Evolutionary conservation across 1,284 basidiomycete genomes (phyloP).

Genomic region (Ceratobasidium sp.): DNA sequence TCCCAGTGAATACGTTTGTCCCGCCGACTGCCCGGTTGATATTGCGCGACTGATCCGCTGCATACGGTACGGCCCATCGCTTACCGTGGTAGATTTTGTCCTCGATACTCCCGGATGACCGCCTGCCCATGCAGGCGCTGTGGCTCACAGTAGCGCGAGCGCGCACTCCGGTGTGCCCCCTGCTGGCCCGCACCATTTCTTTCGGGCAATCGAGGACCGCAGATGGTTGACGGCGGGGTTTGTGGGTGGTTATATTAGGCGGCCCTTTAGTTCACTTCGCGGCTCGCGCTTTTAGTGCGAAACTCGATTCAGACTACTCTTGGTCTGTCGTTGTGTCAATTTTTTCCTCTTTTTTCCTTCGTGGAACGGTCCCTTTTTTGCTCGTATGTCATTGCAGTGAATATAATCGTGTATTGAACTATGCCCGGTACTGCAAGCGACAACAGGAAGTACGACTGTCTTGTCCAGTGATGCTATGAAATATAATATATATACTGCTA

Average conservation of each 20-base stretch:
- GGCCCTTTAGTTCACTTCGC: conserved; percentile 68
- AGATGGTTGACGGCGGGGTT: not conserved
- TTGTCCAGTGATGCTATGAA: not conserved
- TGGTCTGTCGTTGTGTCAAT: conserved; percentile 59
- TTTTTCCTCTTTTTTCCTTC: conserved; percentile 51
- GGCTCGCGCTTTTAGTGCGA: conserved; percentile 59
- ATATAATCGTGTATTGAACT: conserved; percentile 7
- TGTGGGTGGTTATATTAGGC: conserved; percentile 47
- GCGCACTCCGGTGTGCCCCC: not conserved
- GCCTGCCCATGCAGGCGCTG: conserved; percentile 3
- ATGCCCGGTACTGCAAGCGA: not conserved
- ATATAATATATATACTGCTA: not conserved
- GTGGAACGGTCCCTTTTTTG: conserved; percentile 5
- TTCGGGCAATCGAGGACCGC: conserved; percentile 19
- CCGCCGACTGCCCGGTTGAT: no score
- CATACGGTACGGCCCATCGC: no score
- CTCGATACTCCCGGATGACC: not conserved
- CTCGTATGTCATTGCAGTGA: not conserved
- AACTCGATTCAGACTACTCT: conserved; percentile 74
- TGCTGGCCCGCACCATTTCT: conserved; percentile 12
- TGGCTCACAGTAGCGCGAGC: not conserved
- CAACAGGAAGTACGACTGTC: not conserved
- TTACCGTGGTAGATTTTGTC: no score
- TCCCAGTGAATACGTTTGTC: not conserved
- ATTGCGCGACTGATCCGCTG: no score